Evolutionary conservation across 2,329 filamentous ascomycete species (phyloP), one percentile per base, ranked within the genome.

Genomic region (Ceratocystis cubensis): DNA sequence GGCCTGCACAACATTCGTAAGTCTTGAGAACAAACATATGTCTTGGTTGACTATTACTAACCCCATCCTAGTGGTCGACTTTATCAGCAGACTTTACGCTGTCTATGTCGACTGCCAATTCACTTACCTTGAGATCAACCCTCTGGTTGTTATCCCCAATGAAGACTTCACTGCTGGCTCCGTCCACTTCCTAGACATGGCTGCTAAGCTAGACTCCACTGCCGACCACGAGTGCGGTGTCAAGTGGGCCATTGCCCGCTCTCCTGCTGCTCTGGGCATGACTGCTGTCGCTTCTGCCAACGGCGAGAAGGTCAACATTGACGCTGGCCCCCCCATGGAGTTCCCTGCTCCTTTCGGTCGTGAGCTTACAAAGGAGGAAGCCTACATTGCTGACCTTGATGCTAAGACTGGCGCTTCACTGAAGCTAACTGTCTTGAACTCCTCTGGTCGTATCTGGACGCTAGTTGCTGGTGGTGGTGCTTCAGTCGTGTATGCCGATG

Each of bases 21-120:
- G 67, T 68, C 53, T 41, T 30, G 10, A n/a, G 1, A 59, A 37
- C 7, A 22, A 30, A 20, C 33, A 20, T 30, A 30, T n/a, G 28
- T 44, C 10, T 61, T 41, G 13, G 25, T 20, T n/a, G 13, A n/a
- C 25, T 50, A 63, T 25, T 53, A 20, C 57, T 63, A 37, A 41
- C 33, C 7, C 59, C 15, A 46, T n/a, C n/a, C 10, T 57, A 68
- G 67, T 99, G 69, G 89, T 99, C 70, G 94, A 99, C 84, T 99
- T 99, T 84, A 99, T 99, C 81, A 91, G 91, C 74, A 88, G 94
- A 73, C 84, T 99, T 71, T 99, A 99, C 77, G 94, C 93, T 73
- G 94, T 99, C 80, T 99, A 97, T 75, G 94, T 97, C 71, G 94
- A 99, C 83, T 96, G 90, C 86, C 94, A 99, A 80, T 99, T 99